Percentiles rank a stretch among this genome's conserved stretches.
Evolutionary conservation across 2,329 filamentous ascomycete species (phyloP).

Genomic region (Nemania sp.): DNA sequence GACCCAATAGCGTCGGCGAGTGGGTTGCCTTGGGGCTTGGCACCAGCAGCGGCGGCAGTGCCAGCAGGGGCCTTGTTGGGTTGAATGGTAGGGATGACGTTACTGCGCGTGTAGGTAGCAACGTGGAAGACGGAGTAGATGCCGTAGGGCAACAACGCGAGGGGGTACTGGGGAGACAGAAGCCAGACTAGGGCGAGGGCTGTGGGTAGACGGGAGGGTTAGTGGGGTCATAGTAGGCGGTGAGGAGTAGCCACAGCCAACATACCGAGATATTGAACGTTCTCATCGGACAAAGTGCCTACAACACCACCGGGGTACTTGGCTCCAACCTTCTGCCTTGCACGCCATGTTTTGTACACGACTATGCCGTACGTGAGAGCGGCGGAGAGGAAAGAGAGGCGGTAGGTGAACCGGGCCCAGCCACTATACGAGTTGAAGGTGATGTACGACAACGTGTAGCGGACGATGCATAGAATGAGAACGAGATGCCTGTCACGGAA

Average conservation of each 20-base stretch:
- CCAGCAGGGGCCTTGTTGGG: slow-evolving; percentile 71
- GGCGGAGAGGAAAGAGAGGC: slow-evolving; percentile 88
- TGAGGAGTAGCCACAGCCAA: slow-evolving; percentile 39
- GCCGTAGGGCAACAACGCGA: slow-evolving; percentile 92
- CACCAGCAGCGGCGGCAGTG: slow-evolving; percentile 63
- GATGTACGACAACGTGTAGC: slow-evolving; percentile 87
- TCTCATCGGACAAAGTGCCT: slow-evolving; percentile 85
- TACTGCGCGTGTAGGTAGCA: slow-evolving; percentile 93
- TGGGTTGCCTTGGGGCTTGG: slow-evolving; percentile 69
- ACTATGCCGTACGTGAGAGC: slow-evolving; percentile 97
- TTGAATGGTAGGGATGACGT: slow-evolving; percentile 87
- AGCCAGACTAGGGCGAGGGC: slow-evolving; percentile 97
- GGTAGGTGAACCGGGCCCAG: slow-evolving; percentile 87
- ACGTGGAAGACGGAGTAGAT: slow-evolving; percentile 99
- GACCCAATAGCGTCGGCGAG: slow-evolving; percentile 85
- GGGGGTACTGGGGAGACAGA: slow-evolving; percentile 85
- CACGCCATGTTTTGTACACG: slow-evolving; percentile 96
- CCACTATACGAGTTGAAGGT: slow-evolving; percentile 86
- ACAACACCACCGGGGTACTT: slow-evolving; percentile 71
- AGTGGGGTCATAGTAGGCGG: slow-evolving; percentile 29
- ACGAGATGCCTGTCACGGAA: slow-evolving; percentile 76
- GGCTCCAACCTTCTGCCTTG: slow-evolving; percentile 79
- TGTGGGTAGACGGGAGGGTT: slow-evolving; percentile 34
- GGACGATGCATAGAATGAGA: slow-evolving; percentile 83
- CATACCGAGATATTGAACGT: slow-evolving; percentile 96